Conservation (phyloP, 2,329 filamentous ascomycete species). For the Ustulina deusta region DNA sequence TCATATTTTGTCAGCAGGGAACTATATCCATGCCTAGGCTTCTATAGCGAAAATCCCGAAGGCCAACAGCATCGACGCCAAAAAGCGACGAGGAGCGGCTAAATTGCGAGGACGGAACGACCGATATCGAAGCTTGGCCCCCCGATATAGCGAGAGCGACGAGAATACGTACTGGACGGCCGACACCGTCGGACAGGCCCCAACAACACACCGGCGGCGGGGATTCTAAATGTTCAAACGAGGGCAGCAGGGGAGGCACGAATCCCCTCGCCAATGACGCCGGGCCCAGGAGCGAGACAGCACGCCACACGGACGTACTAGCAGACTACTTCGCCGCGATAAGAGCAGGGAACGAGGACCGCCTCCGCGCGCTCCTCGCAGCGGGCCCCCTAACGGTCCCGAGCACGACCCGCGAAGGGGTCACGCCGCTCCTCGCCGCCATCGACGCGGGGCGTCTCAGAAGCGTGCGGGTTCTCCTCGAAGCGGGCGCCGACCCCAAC, state of each 20-base stretch:
- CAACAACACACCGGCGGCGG: too few species aligned
- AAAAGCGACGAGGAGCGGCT: not conserved
- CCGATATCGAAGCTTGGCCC: not conserved
- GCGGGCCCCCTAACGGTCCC: too few species aligned
- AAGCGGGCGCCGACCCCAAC: slow-evolving; percentile 12
- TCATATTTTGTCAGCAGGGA: too few species aligned
- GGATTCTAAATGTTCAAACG: not conserved
- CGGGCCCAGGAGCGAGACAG: not conserved
- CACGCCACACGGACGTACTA: not conserved
- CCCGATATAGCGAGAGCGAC: not conserved
- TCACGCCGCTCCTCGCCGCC: slow-evolving; percentile 1
- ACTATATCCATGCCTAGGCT: not conserved
- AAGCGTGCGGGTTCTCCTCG: slow-evolving; percentile 3
- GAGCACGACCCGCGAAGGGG: too few species aligned
- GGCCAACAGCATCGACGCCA: too few species aligned
- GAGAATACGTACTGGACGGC: not conserved
- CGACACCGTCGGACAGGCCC: not conserved
- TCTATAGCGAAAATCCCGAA: not conserved
- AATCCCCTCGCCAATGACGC: too few species aligned
- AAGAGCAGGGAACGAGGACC: not conserved
- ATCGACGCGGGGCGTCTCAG: not conserved
- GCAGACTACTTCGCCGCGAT: not conserved
- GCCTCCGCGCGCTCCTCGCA: not conserved
- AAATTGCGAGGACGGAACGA: not conserved
- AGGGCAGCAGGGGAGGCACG: not conserved